Conservation (phyloP, 1,284 basidiomycete genomes). For the Melampsora medusae region DNA sequence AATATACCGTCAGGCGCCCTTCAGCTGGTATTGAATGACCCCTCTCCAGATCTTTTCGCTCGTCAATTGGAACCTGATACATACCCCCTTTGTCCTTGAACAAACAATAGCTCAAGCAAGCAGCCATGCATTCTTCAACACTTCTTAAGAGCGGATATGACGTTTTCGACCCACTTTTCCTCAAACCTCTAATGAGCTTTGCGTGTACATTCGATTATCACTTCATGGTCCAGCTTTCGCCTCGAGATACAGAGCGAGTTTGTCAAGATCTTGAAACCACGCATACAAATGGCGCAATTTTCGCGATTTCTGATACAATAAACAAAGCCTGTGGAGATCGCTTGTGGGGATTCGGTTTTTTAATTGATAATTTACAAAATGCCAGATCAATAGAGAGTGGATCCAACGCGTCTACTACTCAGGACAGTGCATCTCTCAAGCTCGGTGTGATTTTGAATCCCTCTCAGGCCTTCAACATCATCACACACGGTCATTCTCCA, state of each 20-base stretch:
- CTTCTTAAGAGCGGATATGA: constrained; percentile 26
- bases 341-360: constrained; percentile 20
- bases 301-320: constrained; percentile 14
- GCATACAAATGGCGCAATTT: background rate
- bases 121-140: constrained; percentile 19
- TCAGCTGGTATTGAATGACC: constrained; percentile 23
- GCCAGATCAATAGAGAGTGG: background rate
- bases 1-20: constrained; percentile 27
- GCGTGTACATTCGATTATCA: constrained; percentile 54
- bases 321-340: constrained; percentile 30
- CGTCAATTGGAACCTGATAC: background rate
- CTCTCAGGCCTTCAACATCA: constrained; percentile 71
- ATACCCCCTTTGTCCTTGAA: background rate
- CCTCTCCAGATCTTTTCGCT: background rate
- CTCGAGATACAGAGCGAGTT: constrained; percentile 18
- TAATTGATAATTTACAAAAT: background rate
- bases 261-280: constrained; percentile 18
- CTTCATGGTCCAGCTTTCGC: constrained; percentile 46
- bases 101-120: constrained; percentile 10
- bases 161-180: constrained; percentile 25
- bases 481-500: constrained; percentile 81
- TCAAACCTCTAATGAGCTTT: constrained; percentile 64
- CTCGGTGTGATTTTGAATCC: constrained; percentile 74
- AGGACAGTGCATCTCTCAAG: background rate
- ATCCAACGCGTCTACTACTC: background rate